These are phyloP conservation scores for Trichosporon inkin DNA, from an alignment of 1,284 basidiomycete species.

Conservation along the genomic window DNA sequence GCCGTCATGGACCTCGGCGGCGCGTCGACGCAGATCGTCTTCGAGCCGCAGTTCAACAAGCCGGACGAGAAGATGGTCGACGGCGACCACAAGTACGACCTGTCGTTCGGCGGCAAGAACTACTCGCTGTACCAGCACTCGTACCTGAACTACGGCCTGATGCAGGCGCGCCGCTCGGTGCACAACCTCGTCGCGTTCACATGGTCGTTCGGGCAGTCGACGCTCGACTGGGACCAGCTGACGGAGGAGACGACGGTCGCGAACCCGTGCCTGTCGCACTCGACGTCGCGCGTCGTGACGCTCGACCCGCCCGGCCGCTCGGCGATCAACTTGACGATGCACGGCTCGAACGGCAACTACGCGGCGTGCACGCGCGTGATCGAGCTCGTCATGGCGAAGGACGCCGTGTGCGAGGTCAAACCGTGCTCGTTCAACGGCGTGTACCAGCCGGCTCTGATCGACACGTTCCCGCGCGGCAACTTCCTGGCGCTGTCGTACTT, in stretches of 20 bases:
- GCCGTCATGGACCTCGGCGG: constrained; percentile 96
- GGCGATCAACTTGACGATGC: constrained; percentile 69
- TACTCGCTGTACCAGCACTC: constrained; percentile 89
- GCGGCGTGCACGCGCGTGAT: constrained; percentile 80
- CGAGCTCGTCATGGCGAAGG: constrained; percentile 92
- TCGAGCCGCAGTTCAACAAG: constrained; percentile 67
- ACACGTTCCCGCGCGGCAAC: constrained; percentile 76
- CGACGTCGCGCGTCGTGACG: constrained; percentile 62
- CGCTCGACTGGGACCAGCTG: constrained; percentile 53
- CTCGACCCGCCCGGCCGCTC: constrained; percentile 61
- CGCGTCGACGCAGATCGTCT: constrained; percentile 96
- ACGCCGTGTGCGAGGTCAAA: constrained; percentile 83
- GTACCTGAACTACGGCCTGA: constrained; percentile 92
- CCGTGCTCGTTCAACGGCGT: constrained; percentile 97
- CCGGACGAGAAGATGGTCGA: constrained; percentile 60
- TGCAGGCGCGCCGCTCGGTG: constrained; percentile 78
- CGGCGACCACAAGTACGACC: constrained; percentile 90
- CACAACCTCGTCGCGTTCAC: constrained; percentile 89
- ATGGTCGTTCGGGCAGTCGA: constrained; percentile 54
- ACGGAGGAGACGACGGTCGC: constrained; percentile 49
- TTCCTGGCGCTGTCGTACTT: constrained; percentile 91
- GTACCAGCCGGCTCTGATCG: constrained; percentile 90
- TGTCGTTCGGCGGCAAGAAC: constrained; percentile 67
- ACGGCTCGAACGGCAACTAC: constrained; percentile 74
- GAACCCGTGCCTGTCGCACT: constrained; percentile 78